Percentiles rank a stretch among this genome's conserved stretches.
Evolutionary conservation across 2,329 filamentous ascomycete genomes (phyloP).

Genomic region (Ceratocystis colombiana): DNA sequence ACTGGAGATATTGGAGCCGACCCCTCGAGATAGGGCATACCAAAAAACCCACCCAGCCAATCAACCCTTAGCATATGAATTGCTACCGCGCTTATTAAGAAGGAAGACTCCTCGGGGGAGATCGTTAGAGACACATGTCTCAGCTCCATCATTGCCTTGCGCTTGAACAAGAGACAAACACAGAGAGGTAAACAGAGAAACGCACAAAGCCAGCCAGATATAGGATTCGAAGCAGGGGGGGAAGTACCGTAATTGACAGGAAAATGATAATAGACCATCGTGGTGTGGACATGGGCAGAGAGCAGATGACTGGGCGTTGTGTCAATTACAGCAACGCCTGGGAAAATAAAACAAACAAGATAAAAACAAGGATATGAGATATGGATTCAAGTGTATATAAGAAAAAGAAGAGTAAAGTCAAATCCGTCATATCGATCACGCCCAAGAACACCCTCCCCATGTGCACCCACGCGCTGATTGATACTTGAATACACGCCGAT

Average conservation of each 20-base stretch:
- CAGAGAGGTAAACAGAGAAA: not conserved
- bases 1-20: not conserved
- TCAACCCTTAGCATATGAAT: not conserved
- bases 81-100: not conserved
- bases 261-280: not conserved
- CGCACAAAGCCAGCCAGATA: not conserved
- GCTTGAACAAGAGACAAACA: too few species aligned
- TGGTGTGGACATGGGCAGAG: not conserved
- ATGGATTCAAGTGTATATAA: too few species aligned
- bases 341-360: not conserved
- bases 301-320: not conserved
- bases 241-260: too few species aligned
- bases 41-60: too few species aligned
- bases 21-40: not conserved
- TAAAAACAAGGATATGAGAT: not conserved
- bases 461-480: not conserved
- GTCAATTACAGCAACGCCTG: not conserved
- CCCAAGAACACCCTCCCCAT: not conserved
- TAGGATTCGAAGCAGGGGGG: not conserved
- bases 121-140: not conserved
- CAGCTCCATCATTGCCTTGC: too few species aligned
- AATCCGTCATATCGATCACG: not conserved
- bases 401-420: not conserved
- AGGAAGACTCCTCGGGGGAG: not conserved
- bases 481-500: not conserved